A percentile compares a stretch with the other conserved stretches of the same genome.
Conservation (phyloP, 192 early-diverging fungal genomes). For the Gonapodya prolifera region DNA sequence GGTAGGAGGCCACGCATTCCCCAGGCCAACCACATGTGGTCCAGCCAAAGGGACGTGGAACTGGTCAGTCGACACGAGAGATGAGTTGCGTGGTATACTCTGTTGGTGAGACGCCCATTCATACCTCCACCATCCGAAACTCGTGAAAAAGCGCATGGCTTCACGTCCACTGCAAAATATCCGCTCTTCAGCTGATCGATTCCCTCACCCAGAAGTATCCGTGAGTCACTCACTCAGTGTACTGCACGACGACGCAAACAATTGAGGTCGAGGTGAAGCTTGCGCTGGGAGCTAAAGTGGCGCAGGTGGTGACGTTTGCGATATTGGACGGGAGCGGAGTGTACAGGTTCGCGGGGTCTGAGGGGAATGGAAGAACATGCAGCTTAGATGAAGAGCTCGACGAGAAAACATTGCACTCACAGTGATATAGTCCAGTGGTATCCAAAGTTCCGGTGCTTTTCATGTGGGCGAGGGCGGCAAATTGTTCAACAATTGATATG, state of each 20-base stretch:
- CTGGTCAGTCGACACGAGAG: no score
- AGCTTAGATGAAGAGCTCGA: background rate
- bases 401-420: background rate
- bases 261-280: background rate
- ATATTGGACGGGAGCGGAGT: background rate
- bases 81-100: background rate
- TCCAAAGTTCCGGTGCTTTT: background rate
- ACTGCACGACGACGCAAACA: background rate
- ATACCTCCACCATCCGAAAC: slow-evolving; percentile 26
- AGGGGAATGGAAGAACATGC: no score
- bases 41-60: slow-evolving; percentile 12
- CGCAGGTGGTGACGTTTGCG: background rate
- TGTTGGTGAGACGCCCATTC: background rate
- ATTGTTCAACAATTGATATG: background rate
- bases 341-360: background rate
- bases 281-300: background rate
- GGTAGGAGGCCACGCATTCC: slow-evolving; percentile 27
- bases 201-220: no score
- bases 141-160: slow-evolving; percentile 31
- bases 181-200: no score
- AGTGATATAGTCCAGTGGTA: background rate
- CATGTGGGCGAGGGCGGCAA: background rate
- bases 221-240: background rate
- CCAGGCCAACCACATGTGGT: slow-evolving; percentile 29
- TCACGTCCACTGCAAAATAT: slow-evolving; percentile 12